Base-by-base conservation (phyloP, 495 filamentous ascomycete species). In the Neurospora terricola region DNA sequence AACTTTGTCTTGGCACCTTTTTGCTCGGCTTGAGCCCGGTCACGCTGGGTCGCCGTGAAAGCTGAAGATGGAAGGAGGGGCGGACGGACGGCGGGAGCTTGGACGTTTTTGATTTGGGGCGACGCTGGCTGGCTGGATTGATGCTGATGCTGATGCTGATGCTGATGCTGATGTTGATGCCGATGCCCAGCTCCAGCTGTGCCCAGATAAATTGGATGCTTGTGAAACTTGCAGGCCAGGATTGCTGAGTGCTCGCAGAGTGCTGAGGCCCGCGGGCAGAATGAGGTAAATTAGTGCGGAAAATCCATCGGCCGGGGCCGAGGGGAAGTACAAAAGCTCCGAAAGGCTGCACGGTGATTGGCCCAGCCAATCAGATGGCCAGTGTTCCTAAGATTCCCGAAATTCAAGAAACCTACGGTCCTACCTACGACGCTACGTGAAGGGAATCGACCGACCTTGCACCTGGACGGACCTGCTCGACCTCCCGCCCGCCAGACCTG, bases 321-420 rank as follows among this genome's bases (percentile, higher is more conserved):
- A 38, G n/a, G 9, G 40, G 40, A 43, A 39, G 21, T n/a, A 27
- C 37, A 66, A 62, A 62, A 66, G 54, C 54, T 66, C 27, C 27
- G 54, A 66, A 66, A 38, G 42, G 69, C 73, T 59, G 45, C 42
- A 70, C 71, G 45, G 68, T 77, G 75, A 76, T 76, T 76, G 78
- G 73, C 68, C 70, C 45, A 70, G 73, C 73, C 73, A 79, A 79
- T 79, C 75, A 78, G 73, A 75, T 21, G n/a, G 75, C 73, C 72
- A 73, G 74, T 73, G 78, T 81, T 81, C 79, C 79, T 81, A 81
- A 81, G 79, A 81, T 76, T 78, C 77, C 79, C 79, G 79, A 81
- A 77, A 76, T 80, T 79, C 76, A 76, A 81, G 77, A 81, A 80
- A 77, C 78, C 78, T 79, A 74, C 54, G 54, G 54, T 66, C 54